A percentile compares a stretch with the other conserved stretches of the same genome.
These are phyloP conservation scores for Massarina eburnea DNA, from an alignment of 2,329 filamentous ascomycete genomes.

Conservation along the genomic window DNA sequence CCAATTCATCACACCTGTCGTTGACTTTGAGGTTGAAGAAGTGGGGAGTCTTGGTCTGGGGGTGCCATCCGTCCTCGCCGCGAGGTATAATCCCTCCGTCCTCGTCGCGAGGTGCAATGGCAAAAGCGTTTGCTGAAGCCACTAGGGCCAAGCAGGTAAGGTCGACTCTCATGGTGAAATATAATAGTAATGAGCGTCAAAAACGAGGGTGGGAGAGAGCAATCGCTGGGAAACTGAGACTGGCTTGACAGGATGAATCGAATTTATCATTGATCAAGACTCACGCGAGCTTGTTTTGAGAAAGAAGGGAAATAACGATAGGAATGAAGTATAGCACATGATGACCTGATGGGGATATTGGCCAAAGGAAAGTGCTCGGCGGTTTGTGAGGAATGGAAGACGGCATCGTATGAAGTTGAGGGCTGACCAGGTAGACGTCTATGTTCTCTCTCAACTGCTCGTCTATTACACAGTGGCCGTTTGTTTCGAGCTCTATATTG, in stretches of 20 bases:
- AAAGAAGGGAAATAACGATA: slow-evolving; percentile 7
- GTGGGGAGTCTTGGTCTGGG: slow-evolving; percentile 25
- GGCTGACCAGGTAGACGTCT: too few species aligned
- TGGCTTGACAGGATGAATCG: slow-evolving; percentile 19
- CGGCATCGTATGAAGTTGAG: too few species aligned
- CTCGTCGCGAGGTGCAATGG: slow-evolving; percentile 7
- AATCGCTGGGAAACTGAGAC: slow-evolving; percentile 19
- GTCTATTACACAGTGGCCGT: too few species aligned
- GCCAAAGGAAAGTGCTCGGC: slow-evolving; percentile 5
- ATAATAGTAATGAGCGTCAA: slow-evolving; percentile 18
- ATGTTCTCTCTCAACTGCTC: too few species aligned
- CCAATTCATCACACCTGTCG: slow-evolving; percentile 2
- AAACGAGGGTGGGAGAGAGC: slow-evolving; percentile 20
- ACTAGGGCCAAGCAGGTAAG: slow-evolving; percentile 14
- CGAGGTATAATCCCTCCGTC: neutral
- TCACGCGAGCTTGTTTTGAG: slow-evolving; percentile 30
- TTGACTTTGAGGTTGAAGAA: slow-evolving; percentile 30
- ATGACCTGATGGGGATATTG: slow-evolving; percentile 17
- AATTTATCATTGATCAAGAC: slow-evolving; percentile 28
- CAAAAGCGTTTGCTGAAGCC: slow-evolving; percentile 20
- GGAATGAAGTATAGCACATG: slow-evolving; percentile 28
- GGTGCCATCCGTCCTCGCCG: too few species aligned
- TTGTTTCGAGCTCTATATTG: too few species aligned
- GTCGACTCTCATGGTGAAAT: slow-evolving; percentile 25
- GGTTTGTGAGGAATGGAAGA: slow-evolving; percentile 6